Conservation (phyloP, 495 filamentous ascomycete genomes). For the Tuber calosporum region DNA sequence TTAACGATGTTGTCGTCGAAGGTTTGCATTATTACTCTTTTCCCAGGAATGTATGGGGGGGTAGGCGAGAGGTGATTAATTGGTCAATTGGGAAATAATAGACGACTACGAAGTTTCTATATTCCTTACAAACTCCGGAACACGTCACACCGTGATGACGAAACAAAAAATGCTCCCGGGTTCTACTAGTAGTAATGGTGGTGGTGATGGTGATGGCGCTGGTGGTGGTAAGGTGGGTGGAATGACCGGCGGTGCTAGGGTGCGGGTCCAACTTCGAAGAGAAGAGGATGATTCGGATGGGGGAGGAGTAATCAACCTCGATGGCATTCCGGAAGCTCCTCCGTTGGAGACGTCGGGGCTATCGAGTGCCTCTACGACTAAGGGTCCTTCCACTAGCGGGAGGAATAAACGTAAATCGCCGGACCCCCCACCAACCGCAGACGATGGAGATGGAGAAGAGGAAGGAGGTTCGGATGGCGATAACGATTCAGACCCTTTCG, state of each 20-base stretch:
- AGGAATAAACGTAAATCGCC: conserved; percentile 20
- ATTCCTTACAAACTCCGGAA: conserved; percentile 80
- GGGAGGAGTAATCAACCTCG: conserved; percentile 43
- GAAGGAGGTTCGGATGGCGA: conserved; percentile 31
- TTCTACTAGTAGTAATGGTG: conserved; percentile 31
- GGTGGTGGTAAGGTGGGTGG: conserved; percentile 43
- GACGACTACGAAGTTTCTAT: conserved; percentile 93
- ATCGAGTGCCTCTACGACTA: background rate
- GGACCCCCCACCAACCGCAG: conserved; percentile 8
- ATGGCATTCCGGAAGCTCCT: conserved; percentile 34
- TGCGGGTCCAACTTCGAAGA: conserved; percentile 47
- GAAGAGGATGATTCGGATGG: conserved; percentile 45
- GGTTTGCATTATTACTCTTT: conserved; percentile 49
- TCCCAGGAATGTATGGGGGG: background rate
- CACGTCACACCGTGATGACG: conserved; percentile 79
- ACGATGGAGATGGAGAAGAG: conserved; percentile 27
- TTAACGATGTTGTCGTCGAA: conserved; percentile 79
- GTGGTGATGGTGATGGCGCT: too few species aligned
- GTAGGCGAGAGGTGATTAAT: conserved; percentile 6
- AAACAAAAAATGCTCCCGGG: conserved; percentile 67
- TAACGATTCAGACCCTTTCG: conserved; percentile 16
- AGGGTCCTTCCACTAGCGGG: conserved; percentile 7
- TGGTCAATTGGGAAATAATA: conserved; percentile 39
- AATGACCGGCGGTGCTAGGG: conserved; percentile 47
- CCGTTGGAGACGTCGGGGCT: background rate